phyloP scores from a whole-genome alignment of 371 early-diverging fungal genomes.

The Polyrhizophydium stewartii region DNA sequence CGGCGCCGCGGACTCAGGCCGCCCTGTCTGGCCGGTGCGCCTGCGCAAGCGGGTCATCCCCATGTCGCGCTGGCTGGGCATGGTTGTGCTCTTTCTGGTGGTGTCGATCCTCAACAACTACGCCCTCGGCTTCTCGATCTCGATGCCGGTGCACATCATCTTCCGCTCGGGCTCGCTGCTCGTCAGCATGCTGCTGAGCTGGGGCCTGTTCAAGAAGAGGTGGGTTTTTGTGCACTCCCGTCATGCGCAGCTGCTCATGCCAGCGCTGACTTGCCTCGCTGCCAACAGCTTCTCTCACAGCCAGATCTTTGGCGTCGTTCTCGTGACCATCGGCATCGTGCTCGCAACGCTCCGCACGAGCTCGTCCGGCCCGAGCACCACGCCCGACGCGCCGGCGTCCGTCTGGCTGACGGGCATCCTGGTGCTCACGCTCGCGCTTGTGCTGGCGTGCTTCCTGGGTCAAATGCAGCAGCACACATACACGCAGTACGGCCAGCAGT shows the following conservation, averaged over 20 bases:
- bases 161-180: constrained; percentile 80
- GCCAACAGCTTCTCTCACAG: background rate
- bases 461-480: constrained; percentile 81
- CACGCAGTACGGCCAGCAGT: constrained; percentile 71
- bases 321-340: constrained; percentile 77
- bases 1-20: background rate
- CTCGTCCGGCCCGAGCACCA: background rate
- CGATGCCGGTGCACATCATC: constrained; percentile 86
- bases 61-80: constrained; percentile 61
- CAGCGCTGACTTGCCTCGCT: background rate
- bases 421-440: constrained; percentile 65
- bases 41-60: constrained; percentile 68
- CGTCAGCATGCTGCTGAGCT: constrained; percentile 80
- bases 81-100: constrained; percentile 73
- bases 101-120: constrained; percentile 79
- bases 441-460: constrained; percentile 77
- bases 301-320: constrained; percentile 57
- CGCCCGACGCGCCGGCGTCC: constrained; percentile 3
- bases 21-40: constrained; percentile 7
- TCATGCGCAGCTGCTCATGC: too few relatives aligned
- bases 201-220: constrained; percentile 63
- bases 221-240: constrained; percentile 12
- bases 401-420: constrained; percentile 72
- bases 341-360: constrained; percentile 69
- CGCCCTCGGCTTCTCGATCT: constrained; percentile 73